Percentiles rank a stretch among this genome's conserved stretches.
These are phyloP conservation scores for Scedosporium apiospermum DNA, from an alignment of 2,329 filamentous ascomycete species.

Conservation along the genomic window DNA sequence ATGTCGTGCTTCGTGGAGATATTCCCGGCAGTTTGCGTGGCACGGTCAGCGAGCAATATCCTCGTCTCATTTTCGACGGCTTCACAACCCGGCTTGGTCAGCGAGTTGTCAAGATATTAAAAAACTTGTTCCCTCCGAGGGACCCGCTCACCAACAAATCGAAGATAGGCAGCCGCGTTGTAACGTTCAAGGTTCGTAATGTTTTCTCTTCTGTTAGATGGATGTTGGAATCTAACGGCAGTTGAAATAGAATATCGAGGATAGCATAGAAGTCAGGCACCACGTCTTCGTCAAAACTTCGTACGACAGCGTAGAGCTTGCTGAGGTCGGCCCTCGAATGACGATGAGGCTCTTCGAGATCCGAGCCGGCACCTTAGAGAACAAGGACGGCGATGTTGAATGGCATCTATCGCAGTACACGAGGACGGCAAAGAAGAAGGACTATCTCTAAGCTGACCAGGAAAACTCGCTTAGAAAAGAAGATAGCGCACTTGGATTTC, in stretches of 20 bases:
- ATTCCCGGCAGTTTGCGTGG: conserved; percentile 82
- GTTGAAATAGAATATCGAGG: conserved; percentile 60
- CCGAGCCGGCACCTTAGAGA: conserved; percentile 80
- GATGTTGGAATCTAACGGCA: no score
- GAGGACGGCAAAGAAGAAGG: conserved; percentile 87
- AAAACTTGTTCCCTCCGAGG: conserved; percentile 87
- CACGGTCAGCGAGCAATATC: conserved; percentile 85
- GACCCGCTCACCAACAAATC: conserved; percentile 55
- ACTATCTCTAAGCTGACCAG: conserved; percentile 60
- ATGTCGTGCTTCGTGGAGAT: conserved; percentile 85
- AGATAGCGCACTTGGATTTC: not conserved
- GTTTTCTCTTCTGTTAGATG: no score
- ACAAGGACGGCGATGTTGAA: conserved; percentile 90
- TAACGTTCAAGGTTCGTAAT: conserved; percentile 61
- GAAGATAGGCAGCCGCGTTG: conserved; percentile 78
- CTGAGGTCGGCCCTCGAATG: conserved; percentile 88
- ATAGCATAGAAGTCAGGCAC: conserved; percentile 78
- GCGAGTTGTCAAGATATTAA: conserved; percentile 79
- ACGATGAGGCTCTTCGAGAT: conserved; percentile 97
- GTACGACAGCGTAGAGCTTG: conserved; percentile 79
- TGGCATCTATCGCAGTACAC: conserved; percentile 97
- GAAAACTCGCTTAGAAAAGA: not conserved
- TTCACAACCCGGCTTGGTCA: conserved; percentile 75
- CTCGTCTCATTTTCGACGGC: conserved; percentile 90
- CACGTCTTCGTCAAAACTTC: conserved; percentile 87